A percentile compares a stretch with the other conserved stretches of the same genome.
These are phyloP conservation scores for Pseudogymnoascus sp. DNA, from an alignment of 2,329 filamentous ascomycete species.

Conservation along the genomic window DNA sequence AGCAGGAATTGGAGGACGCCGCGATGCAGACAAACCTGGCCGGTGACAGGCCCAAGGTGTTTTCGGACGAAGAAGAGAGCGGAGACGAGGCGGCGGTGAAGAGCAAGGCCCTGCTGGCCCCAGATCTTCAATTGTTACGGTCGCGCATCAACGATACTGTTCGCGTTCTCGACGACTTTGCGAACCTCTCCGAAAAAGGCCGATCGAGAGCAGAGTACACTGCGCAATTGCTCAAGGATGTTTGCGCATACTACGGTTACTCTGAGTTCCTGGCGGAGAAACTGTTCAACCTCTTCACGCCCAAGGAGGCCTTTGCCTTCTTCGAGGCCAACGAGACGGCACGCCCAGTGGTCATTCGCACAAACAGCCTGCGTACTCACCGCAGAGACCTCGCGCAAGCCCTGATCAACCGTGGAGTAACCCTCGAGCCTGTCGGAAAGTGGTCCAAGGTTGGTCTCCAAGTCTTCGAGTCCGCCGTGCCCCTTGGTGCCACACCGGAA, in stretches of 20 bases:
- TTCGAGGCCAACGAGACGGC: slow-evolving; percentile 98
- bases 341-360: slow-evolving; percentile 88
- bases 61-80: slow-evolving; percentile 52
- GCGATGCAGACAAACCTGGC: slow-evolving; percentile 91
- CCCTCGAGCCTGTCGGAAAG: slow-evolving; percentile 92
- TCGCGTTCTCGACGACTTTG: slow-evolving; percentile 81
- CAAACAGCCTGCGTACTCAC: slow-evolving; percentile 80
- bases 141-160: slow-evolving; percentile 89
- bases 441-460: slow-evolving; percentile 98
- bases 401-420: slow-evolving; percentile 92
- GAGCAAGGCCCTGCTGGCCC: slow-evolving; percentile 61
- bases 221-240: slow-evolving; percentile 76
- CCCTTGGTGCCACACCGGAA: slow-evolving; percentile 86
- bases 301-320: slow-evolving; percentile 91
- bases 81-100: slow-evolving; percentile 53
- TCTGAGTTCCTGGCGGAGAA: slow-evolving; percentile 92
- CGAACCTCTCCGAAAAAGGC: slow-evolving; percentile 69
- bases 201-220: slow-evolving; percentile 85
- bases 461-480: slow-evolving; percentile 79
- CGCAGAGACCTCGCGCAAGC: slow-evolving; percentile 78
- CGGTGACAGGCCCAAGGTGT: slow-evolving; percentile 60
- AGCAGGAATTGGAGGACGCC: slow-evolving; percentile 76
- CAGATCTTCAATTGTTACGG: slow-evolving; percentile 82
- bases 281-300: slow-evolving; percentile 84
- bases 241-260: slow-evolving; percentile 96